Percentiles rank a stretch among this genome's conserved stretches.
These are phyloP conservation scores for Pythium dissotocum DNA, from an alignment of 352 stramenopile species.

Conservation along the genomic window DNA sequence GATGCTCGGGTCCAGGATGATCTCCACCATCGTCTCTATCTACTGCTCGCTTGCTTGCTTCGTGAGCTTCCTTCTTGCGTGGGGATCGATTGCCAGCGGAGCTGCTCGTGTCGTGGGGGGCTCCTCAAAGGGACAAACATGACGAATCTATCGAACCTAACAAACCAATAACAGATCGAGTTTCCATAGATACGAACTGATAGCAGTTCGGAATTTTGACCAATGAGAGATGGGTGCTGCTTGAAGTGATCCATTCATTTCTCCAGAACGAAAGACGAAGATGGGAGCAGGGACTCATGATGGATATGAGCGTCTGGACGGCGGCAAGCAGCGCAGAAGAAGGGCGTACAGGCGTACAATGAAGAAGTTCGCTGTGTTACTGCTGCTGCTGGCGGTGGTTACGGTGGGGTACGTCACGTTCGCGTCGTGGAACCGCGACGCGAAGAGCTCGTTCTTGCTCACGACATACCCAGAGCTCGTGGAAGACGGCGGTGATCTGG, in stretches of 20 bases:
- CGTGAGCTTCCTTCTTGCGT: background rate
- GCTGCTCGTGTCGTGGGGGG: constrained; percentile 4
- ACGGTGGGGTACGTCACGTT: background rate
- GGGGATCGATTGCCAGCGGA: background rate
- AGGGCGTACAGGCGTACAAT: background rate
- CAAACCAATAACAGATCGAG: background rate
- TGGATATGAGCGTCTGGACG: background rate
- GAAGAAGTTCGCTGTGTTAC: constrained; percentile 1
- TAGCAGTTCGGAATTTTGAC: background rate
- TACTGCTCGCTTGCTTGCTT: background rate
- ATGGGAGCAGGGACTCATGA: background rate
- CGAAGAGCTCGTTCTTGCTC: constrained; percentile 32
- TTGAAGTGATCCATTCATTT: constrained; percentile 3
- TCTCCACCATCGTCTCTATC: constrained; percentile 64
- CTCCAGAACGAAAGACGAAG: background rate
- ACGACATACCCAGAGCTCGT: constrained; percentile 40
- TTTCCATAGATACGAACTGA: background rate
- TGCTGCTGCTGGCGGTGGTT: background rate
- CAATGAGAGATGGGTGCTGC: background rate
- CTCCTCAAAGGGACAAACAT: background rate
- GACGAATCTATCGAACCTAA: constrained; percentile 7
- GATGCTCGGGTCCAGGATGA: constrained; percentile 93
- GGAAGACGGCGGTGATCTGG: constrained; percentile 49
- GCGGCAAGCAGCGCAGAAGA: background rate
- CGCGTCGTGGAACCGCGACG: background rate